These are phyloP conservation scores for Coemansia pectinata DNA, from an alignment of 192 early-diverging fungal species.

Conservation along the genomic window DNA sequence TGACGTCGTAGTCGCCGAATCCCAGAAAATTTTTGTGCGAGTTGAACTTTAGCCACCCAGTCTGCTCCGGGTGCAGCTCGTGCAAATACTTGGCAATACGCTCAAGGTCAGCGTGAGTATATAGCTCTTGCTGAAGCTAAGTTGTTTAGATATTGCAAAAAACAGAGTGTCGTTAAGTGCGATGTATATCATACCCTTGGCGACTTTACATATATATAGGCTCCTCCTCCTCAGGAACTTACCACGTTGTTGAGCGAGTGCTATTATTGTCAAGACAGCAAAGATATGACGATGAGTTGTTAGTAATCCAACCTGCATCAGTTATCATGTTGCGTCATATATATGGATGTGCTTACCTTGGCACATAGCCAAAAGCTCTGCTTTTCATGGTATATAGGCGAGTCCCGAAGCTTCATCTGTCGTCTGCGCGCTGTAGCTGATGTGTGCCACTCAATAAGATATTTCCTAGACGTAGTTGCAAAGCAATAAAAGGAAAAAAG, in stretches of 20 bases:
- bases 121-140: slow-evolving; percentile 49
- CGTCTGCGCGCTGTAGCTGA: slow-evolving; percentile 12
- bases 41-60: slow-evolving; percentile 46
- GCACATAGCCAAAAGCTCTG: slow-evolving; percentile 57
- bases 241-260: slow-evolving; percentile 58
- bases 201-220: not conserved
- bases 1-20: slow-evolving; percentile 56
- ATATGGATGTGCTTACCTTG: slow-evolving; percentile 34
- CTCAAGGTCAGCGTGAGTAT: slow-evolving; percentile 47
- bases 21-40: slow-evolving; percentile 48
- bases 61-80: slow-evolving; percentile 27
- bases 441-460: slow-evolving; percentile 24
- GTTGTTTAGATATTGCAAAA: not conserved
- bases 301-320: slow-evolving; percentile 6
- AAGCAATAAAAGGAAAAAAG: not conserved
- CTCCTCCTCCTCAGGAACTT: slow-evolving; percentile 11
- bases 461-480: slow-evolving; percentile 15
- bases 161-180: not conserved
- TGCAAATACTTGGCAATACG: slow-evolving; percentile 46
- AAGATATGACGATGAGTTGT: not conserved
- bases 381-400: slow-evolving; percentile 54
- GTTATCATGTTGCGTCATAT: not conserved
- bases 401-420: slow-evolving; percentile 48
- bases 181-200: not conserved
- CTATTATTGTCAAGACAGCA: slow-evolving; percentile 13